Evolutionary conservation across 768 basidiomycete genomes (phyloP).

Genomic region (Paxillus involutus): DNA sequence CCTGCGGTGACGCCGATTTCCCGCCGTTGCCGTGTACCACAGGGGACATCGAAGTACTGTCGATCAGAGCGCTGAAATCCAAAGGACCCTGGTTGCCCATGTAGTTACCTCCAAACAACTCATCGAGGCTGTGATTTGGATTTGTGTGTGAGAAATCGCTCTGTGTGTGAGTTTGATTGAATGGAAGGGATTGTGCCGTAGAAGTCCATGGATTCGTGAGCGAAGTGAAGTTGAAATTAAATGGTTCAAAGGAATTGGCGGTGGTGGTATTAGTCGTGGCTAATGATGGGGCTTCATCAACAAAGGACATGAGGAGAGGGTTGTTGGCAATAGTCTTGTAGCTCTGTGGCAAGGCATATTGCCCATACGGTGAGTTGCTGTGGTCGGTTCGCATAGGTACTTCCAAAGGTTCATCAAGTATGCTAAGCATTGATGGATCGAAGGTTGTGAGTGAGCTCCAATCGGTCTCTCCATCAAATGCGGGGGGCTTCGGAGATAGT

Average conservation of each 20-base stretch:
- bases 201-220: slow-evolving; percentile 29
- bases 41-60: slow-evolving; percentile 38
- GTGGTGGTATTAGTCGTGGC: slow-evolving; percentile 14
- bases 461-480: slow-evolving; percentile 39
- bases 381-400: slow-evolving; percentile 61
- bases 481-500: slow-evolving; percentile 25
- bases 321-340: slow-evolving; percentile 84
- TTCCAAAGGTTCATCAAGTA: slow-evolving; percentile 63
- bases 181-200: slow-evolving; percentile 15
- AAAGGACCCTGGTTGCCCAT: slow-evolving; percentile 30
- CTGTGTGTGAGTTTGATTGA: slow-evolving; percentile 16
- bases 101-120: slow-evolving; percentile 44
- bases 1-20: slow-evolving; percentile 17
- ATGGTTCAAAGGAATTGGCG: slow-evolving; percentile 32
- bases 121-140: slow-evolving; percentile 37
- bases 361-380: slow-evolving; percentile 46
- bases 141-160: slow-evolving; percentile 25
- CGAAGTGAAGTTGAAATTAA: slow-evolving; percentile 47
- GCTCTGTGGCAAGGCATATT: slow-evolving; percentile 42
- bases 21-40: slow-evolving; percentile 43
- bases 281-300: slow-evolving; percentile 47
- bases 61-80: slow-evolving; percentile 34
- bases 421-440: slow-evolving; percentile 64
- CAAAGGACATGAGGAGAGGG: slow-evolving; percentile 83
- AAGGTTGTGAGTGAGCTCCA: slow-evolving; percentile 70